Conservation (phyloP, 2,329 filamentous ascomycete species). For the Proliferodiscus dingleyae region DNA sequence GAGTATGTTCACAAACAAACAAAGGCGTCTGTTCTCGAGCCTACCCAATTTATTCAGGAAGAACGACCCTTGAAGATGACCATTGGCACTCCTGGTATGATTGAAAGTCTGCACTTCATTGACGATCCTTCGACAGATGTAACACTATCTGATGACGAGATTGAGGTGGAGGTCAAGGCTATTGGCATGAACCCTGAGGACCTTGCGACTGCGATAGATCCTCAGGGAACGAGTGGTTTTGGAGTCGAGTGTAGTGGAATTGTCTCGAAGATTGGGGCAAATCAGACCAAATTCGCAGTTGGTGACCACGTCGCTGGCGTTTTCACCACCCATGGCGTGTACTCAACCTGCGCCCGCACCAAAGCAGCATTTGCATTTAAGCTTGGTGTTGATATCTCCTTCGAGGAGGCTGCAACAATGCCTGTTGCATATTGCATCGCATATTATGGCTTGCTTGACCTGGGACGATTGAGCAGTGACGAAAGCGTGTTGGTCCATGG, state of each 20-base stretch:
- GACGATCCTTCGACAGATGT: slow-evolving; percentile 15
- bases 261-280: slow-evolving; percentile 29
- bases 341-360: slow-evolving; percentile 22
- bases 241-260: slow-evolving; percentile 35
- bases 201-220: slow-evolving; percentile 30
- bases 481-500: slow-evolving; percentile 34
- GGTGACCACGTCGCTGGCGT: slow-evolving; percentile 32
- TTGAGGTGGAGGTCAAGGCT: slow-evolving; percentile 30
- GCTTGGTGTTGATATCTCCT: slow-evolving; percentile 17
- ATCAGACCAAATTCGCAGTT: slow-evolving; percentile 22
- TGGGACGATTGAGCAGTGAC: slow-evolving; percentile 20
- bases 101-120: slow-evolving; percentile 28
- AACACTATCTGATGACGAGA: slow-evolving; percentile 16
- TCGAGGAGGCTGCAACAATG: slow-evolving; percentile 23
- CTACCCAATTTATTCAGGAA: slow-evolving; percentile 15
- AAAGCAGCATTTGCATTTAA: slow-evolving; percentile 18
- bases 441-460: slow-evolving; percentile 23
- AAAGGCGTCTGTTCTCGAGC: slow-evolving; percentile 14
- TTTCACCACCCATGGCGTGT: slow-evolving; percentile 18
- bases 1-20: slow-evolving; percentile 24
- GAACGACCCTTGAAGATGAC: slow-evolving; percentile 20
- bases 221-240: slow-evolving; percentile 27
- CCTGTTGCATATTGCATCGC: slow-evolving; percentile 26
- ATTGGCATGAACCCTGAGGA: slow-evolving; percentile 29
- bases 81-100: slow-evolving; percentile 21